Conservation (phyloP, 2,329 filamentous ascomycete genomes). For the Talaromyces marneffei region DNA sequence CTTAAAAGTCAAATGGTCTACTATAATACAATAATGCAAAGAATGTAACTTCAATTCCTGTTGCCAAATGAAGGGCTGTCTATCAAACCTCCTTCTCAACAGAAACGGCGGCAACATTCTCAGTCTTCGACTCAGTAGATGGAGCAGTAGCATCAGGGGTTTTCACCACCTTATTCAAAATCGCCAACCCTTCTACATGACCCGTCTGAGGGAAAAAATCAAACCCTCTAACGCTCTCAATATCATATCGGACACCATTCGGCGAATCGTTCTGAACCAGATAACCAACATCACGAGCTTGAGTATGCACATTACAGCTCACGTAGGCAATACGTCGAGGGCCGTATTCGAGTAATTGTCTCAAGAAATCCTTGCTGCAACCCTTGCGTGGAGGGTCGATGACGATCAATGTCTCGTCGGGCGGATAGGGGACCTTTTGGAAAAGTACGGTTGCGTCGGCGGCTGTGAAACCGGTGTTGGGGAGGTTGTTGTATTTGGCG, state of each 20-base stretch:
- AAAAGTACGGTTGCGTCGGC: conserved; percentile 84
- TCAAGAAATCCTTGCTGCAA: conserved; percentile 77
- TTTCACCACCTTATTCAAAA: conserved; percentile 43
- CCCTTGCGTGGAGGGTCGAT: conserved; percentile 96
- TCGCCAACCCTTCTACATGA: conserved; percentile 61
- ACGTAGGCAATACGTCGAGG: conserved; percentile 85
- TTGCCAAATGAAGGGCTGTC: not conserved
- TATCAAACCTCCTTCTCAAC: not conserved
- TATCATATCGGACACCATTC: conserved; percentile 57
- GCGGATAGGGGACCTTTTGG: conserved; percentile 63
- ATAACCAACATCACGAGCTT: conserved; percentile 86
- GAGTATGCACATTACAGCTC: conserved; percentile 96
- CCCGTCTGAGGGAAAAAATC: conserved; percentile 93
- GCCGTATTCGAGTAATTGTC: conserved; percentile 70
- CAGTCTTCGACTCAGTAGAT: not conserved
- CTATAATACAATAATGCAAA: not conserved
- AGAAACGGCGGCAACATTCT: not conserved
- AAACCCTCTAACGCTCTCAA: conserved; percentile 87
- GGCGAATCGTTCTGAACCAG: conserved; percentile 62
- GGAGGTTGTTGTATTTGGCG: conserved; percentile 68
- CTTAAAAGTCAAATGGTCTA: not conserved
- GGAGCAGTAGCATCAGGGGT: not conserved
- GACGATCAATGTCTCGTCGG: conserved; percentile 83
- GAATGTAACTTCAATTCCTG: not conserved
- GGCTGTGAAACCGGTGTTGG: conserved; percentile 76